Conservation (phyloP, 352 stramenopile genomes). For the Thalassiosira hispida region DNA sequence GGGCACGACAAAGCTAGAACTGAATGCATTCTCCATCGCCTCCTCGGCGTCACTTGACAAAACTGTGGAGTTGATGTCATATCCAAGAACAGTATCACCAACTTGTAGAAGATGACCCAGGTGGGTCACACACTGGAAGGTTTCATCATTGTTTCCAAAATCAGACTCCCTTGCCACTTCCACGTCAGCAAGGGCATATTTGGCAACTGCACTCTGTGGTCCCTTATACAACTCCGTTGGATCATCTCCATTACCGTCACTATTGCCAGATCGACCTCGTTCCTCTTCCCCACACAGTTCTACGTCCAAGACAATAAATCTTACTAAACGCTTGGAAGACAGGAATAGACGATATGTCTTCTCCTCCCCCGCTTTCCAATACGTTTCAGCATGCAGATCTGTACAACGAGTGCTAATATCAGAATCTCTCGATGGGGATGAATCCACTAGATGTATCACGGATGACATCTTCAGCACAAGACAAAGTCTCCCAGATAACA, state of each 20-base stretch:
- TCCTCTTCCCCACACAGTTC: conserved; percentile 64
- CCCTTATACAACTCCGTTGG: conserved; percentile 53
- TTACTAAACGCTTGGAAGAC: conserved; percentile 64
- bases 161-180: conserved; percentile 80
- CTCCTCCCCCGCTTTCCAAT: conserved; percentile 81
- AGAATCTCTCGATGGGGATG: conserved; percentile 60
- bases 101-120: conserved; percentile 78
- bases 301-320: conserved; percentile 84
- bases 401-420: conserved; percentile 53
- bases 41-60: conserved; percentile 55
- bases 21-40: conserved; percentile 60
- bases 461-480: conserved; percentile 78
- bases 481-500: conserved; percentile 73
- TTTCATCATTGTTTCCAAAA: conserved; percentile 81
- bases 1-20: conserved; percentile 77
- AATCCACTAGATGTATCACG: conserved; percentile 74
- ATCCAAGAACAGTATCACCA: conserved; percentile 83
- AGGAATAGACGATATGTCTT: conserved; percentile 77
- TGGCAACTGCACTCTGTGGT: conserved; percentile 48
- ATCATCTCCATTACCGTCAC: conserved; percentile 17
- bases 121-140: conserved; percentile 81
- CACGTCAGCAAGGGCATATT: conserved; percentile 83
- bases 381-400: conserved; percentile 71
- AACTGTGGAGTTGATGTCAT: conserved; percentile 76
- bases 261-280: conserved; percentile 6